A percentile compares a stretch with the other conserved stretches of the same genome.
phyloP scores from a whole-genome alignment of 2,329 filamentous ascomycete genomes.

The Sphaerulina musiva region DNA sequence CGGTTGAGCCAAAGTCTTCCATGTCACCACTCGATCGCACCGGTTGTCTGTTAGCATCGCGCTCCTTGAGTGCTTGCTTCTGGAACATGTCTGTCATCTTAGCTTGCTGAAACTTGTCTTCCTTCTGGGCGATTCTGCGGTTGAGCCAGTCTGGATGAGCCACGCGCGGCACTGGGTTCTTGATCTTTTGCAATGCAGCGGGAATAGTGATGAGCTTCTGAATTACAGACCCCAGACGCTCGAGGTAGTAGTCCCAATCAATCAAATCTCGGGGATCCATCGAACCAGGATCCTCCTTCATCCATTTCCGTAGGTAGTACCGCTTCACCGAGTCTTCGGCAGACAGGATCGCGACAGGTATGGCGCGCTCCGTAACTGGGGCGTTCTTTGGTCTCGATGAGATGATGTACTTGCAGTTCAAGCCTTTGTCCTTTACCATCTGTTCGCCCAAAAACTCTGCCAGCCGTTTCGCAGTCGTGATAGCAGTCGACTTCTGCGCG shows the following conservation, averaged over 20 bases:
- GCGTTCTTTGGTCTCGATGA: slow-evolving; percentile 78
- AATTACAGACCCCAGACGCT: slow-evolving; percentile 91
- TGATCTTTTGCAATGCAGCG: slow-evolving; percentile 87
- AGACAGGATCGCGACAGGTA: slow-evolving; percentile 95
- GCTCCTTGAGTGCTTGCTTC: slow-evolving; percentile 66
- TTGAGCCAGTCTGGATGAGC: slow-evolving; percentile 96
- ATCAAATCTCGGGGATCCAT: slow-evolving; percentile 85
- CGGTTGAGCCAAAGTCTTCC: slow-evolving; percentile 41
- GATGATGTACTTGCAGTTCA: slow-evolving; percentile 99
- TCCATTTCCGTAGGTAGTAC: slow-evolving; percentile 86
- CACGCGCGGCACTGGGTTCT: slow-evolving; percentile 89
- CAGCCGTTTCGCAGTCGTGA: slow-evolving; percentile 89
- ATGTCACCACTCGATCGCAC: slow-evolving; percentile 51
- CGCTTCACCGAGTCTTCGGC: slow-evolving; percentile 83
- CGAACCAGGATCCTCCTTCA: slow-evolving; percentile 84
- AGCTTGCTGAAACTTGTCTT: slow-evolving; percentile 96
- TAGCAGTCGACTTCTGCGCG: slow-evolving; percentile 93
- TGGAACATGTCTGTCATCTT: slow-evolving; percentile 92
- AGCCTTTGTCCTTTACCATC: slow-evolving; percentile 98
- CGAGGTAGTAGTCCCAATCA: slow-evolving; percentile 96
- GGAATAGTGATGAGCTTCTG: slow-evolving; percentile 99
- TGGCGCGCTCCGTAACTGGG: slow-evolving; percentile 86
- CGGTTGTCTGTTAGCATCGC: slow-evolving; percentile 56
- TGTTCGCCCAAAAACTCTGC: slow-evolving; percentile 95
- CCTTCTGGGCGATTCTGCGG: slow-evolving; percentile 84